These are phyloP conservation scores for Rhizopogon vesiculosus DNA, from an alignment of 768 basidiomycete genomes.

Conservation along the genomic window DNA sequence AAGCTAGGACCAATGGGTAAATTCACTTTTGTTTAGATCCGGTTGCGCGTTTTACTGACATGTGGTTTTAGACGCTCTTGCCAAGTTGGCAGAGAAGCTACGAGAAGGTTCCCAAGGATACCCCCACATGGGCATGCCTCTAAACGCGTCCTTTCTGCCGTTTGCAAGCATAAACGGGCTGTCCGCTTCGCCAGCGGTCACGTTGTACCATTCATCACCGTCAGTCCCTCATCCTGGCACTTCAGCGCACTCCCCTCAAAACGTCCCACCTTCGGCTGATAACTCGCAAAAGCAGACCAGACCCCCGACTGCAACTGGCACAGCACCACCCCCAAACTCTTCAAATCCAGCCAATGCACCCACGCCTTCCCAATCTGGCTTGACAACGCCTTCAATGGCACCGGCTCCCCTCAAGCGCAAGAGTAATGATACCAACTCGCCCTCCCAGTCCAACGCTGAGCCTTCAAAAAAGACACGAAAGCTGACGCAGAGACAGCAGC, in stretches of 20 bases:
- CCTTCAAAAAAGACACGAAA: conserved; percentile 53
- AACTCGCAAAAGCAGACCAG: conserved; percentile 65
- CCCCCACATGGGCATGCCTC: conserved; percentile 10
- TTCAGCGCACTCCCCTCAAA: conserved; percentile 46
- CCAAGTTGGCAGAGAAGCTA: conserved; percentile 33
- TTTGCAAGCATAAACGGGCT: conserved; percentile 15
- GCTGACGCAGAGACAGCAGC: conserved; percentile 36
- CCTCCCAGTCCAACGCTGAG: conserved; percentile 43
- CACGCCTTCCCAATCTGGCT: conserved; percentile 36
- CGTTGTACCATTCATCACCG: conserved; percentile 41
- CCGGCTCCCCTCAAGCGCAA: conserved; percentile 56
- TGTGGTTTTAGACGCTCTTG: conserved; percentile 39
- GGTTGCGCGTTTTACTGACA: conserved; percentile 15
- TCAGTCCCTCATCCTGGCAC: conserved; percentile 41
- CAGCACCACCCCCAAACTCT: conserved; percentile 29
- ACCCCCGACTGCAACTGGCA: conserved; percentile 40
- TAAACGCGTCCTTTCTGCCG: neutral
- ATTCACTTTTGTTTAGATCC: conserved; percentile 24
- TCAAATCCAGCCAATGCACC: conserved; percentile 29
- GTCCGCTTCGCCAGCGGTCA: conserved; percentile 29
- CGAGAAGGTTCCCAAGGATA: conserved; percentile 23
- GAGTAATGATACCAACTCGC: conserved; percentile 41
- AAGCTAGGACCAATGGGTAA: conserved; percentile 63
- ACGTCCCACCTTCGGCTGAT: conserved; percentile 40
- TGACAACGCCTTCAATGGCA: conserved; percentile 43